These are phyloP conservation scores for Camelina neglecta DNA, from an alignment of 345 rosid genomes.

Conservation along the genomic window DNA sequence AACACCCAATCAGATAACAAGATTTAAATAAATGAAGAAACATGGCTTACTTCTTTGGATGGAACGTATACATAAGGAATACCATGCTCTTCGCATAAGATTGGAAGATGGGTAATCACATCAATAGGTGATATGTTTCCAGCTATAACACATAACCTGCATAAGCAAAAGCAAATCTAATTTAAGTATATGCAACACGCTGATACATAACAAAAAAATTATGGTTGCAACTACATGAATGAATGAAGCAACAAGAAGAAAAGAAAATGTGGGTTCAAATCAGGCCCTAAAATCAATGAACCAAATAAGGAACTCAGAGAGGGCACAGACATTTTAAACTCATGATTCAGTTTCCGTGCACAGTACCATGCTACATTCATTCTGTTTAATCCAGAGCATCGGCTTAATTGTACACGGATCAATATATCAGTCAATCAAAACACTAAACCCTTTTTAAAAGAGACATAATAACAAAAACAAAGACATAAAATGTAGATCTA, in stretches of 20 bases:
- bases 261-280: constrained; percentile 30
- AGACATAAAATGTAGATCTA: constrained; percentile 40
- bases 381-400: constrained; percentile 54
- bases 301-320: constrained; percentile 38
- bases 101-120: constrained; percentile 92
- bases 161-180: neutral
- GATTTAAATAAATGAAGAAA: neutral
- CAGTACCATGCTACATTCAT: constrained; percentile 69
- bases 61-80: constrained; percentile 88
- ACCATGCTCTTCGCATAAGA: constrained; percentile 85
- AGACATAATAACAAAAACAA: neutral
- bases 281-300: constrained; percentile 44
- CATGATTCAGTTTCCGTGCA: constrained; percentile 49
- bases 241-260: neutral
- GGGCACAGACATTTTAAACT: constrained; percentile 50
- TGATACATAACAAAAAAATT: neutral
- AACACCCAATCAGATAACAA: neutral
- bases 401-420: constrained; percentile 50
- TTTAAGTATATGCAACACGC: neutral
- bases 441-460: neutral
- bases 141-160: constrained; percentile 91
- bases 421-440: too few species aligned
- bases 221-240: neutral
- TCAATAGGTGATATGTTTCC: constrained; percentile 98
- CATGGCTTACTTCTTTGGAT: constrained; percentile 75